Percentiles rank a stretch among this genome's conserved stretches.
Evolutionary conservation across 1,139 yeast species (phyloP).

Genomic region (Pichia inconspicua): DNA sequence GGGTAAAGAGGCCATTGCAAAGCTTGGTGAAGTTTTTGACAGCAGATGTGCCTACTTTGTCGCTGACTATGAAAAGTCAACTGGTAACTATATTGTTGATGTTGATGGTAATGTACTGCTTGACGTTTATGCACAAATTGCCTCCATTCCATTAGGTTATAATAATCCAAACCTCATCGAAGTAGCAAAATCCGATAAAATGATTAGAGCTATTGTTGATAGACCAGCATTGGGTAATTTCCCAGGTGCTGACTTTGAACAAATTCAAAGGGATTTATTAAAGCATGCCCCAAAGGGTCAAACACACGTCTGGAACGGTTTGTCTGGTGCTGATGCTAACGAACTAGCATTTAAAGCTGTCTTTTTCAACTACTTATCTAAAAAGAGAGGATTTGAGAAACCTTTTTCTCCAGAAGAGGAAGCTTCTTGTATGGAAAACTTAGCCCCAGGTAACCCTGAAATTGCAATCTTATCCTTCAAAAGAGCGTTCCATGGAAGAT

Average conservation of each 20-base stretch:
- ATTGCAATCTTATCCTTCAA: slow-evolving; percentile 66
- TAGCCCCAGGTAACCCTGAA: slow-evolving; percentile 70
- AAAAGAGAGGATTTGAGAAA: slow-evolving; percentile 45
- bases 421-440: slow-evolving; percentile 54
- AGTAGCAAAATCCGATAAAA: slow-evolving; percentile 55
- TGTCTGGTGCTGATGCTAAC: slow-evolving; percentile 79
- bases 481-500: slow-evolving; percentile 75
- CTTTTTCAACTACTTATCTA: slow-evolving; percentile 63
- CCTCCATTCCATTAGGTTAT: slow-evolving; percentile 73
- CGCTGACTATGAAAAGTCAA: slow-evolving; percentile 60
- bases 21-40: slow-evolving; percentile 52
- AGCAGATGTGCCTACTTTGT: slow-evolving; percentile 60
- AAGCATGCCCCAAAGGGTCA: slow-evolving; percentile 68
- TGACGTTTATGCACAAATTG: slow-evolving; percentile 72
- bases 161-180: slow-evolving; percentile 62
- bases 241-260: slow-evolving; percentile 56
- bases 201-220: slow-evolving; percentile 61
- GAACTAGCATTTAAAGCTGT: slow-evolving; percentile 83
- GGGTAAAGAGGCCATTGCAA: slow-evolving; percentile 36
- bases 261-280: slow-evolving; percentile 48
- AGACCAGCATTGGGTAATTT: slow-evolving; percentile 76
- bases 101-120: slow-evolving; percentile 61
- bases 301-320: slow-evolving; percentile 62
- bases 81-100: slow-evolving; percentile 66
- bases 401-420: slow-evolving; percentile 55